Percentiles rank a stretch among this genome's conserved stretches.
Conservation (phyloP, 2,329 filamentous ascomycete species). For the Boeremia exigua region DNA sequence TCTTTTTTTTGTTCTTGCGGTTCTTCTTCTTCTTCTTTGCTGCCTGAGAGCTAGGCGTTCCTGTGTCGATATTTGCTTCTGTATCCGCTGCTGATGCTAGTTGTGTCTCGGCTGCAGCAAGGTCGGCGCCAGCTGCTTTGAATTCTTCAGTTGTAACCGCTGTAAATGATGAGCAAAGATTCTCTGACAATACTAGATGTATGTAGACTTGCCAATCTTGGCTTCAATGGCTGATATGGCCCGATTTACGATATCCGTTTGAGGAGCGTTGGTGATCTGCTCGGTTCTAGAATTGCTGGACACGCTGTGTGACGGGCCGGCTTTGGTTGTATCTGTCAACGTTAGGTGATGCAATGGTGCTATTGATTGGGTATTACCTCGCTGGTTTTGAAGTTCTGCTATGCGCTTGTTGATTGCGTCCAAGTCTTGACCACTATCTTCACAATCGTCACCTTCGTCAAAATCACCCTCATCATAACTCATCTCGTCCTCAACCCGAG, state of each 20-base stretch:
- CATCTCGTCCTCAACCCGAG: not conserved
- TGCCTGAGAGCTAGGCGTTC: not conserved
- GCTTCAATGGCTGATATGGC: not conserved
- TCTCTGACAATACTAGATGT: too few relatives aligned
- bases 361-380: not conserved
- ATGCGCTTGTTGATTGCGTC: not conserved
- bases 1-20: constrained; percentile 11
- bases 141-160: not conserved
- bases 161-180: not conserved
- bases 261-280: not conserved
- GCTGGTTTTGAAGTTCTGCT: not conserved
- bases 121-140: not conserved
- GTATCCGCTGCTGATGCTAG: not conserved
- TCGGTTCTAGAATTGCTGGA: not conserved
- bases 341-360: not conserved
- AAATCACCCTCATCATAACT: not conserved
- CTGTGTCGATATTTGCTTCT: not conserved
- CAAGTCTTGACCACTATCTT: not conserved
- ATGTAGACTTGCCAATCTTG: not conserved
- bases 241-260: not conserved
- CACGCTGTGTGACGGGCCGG: not conserved
- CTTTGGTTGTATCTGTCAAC: not conserved
- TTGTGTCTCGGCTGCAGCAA: not conserved
- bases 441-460: not conserved
- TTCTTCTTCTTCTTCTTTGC: constrained; percentile 16